Conservation (phyloP, 306 rosid genomes). For the Glycine soja region DNA sequence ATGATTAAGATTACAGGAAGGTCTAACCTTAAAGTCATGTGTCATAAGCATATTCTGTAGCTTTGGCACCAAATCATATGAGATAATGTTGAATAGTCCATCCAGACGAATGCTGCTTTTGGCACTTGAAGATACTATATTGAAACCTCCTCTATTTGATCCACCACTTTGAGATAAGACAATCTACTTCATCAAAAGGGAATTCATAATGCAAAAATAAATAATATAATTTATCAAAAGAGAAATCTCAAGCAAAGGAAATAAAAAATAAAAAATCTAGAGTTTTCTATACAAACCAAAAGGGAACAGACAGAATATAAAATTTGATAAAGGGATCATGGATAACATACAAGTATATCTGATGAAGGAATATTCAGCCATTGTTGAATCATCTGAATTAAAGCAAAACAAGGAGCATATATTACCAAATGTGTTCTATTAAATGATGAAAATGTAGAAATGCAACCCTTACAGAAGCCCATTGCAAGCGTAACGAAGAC, state of each 20-base stretch:
- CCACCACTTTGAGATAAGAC: constrained; percentile 87
- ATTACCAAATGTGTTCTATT: constrained; percentile 29
- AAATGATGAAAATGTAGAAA: constrained; percentile 38
- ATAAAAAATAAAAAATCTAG: background rate
- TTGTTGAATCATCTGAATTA: constrained; percentile 89
- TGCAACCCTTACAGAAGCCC: constrained; percentile 86
- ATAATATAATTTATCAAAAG: constrained; percentile 1
- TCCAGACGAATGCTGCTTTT: constrained; percentile 72
- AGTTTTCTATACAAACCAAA: constrained; percentile 34
- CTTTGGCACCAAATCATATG: constrained; percentile 89
- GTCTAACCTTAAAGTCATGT: constrained; percentile 81
- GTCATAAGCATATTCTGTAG: constrained; percentile 73
- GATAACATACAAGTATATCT: constrained; percentile 78
- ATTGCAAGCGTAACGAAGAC: constrained; percentile 89
- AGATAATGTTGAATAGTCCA: constrained; percentile 90
- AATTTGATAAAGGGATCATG: constrained; percentile 40
- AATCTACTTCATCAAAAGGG: constrained; percentile 59
- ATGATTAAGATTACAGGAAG: background rate
- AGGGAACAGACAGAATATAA: constrained; percentile 26
- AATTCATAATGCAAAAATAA: constrained; percentile 1
- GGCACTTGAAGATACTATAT: constrained; percentile 69
- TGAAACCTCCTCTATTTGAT: constrained; percentile 85
- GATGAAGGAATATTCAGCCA: constrained; percentile 90
- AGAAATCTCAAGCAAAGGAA: constrained; percentile 9
- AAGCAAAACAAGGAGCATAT: constrained; percentile 44